Conservation (phyloP, 352 stramenopile species). For the Globisporangium cystogenes region DNA sequence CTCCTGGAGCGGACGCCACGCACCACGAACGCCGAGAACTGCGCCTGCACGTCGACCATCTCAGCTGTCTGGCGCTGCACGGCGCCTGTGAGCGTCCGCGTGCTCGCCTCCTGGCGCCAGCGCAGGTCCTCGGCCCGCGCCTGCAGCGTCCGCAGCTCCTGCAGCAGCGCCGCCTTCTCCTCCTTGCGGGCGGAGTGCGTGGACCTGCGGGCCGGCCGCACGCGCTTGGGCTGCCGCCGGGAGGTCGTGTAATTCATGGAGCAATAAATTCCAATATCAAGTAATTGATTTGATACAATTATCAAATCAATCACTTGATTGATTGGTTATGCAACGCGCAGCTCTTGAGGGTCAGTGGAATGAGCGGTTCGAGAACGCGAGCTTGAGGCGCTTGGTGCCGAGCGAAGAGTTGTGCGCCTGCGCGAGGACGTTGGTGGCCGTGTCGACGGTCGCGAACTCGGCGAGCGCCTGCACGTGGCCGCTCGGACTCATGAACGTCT, state of each 20-base stretch:
- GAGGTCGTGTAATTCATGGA: too few relatives aligned
- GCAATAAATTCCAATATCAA: too few relatives aligned
- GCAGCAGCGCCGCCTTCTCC: background rate
- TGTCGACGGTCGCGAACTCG: conserved; percentile 46
- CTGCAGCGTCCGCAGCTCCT: background rate
- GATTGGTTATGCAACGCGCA: too few relatives aligned
- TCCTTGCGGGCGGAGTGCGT: background rate
- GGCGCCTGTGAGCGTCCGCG: background rate
- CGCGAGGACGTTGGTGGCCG: conserved; percentile 46
- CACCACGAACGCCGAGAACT: background rate
- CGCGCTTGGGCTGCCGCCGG: background rate
- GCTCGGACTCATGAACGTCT: conserved; percentile 38
- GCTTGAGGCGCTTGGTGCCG: conserved; percentile 30
- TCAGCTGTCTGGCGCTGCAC: background rate
- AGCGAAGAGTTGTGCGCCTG: conserved; percentile 42
- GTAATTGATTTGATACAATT: too few relatives aligned
- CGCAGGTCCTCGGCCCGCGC: background rate
- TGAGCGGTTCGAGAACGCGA: conserved; percentile 53
- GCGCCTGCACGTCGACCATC: background rate
- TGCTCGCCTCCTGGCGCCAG: background rate
- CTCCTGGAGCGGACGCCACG: too few relatives aligned
- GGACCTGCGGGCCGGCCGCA: background rate
- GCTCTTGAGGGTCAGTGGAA: too few relatives aligned
- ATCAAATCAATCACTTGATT: too few relatives aligned
- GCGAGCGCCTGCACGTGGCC: conserved; percentile 43